Percentiles rank a stretch among this genome's conserved stretches.
Evolutionary conservation across 2,329 filamentous ascomycete genomes (phyloP).

Genomic region (Apiospora malaysiana): DNA sequence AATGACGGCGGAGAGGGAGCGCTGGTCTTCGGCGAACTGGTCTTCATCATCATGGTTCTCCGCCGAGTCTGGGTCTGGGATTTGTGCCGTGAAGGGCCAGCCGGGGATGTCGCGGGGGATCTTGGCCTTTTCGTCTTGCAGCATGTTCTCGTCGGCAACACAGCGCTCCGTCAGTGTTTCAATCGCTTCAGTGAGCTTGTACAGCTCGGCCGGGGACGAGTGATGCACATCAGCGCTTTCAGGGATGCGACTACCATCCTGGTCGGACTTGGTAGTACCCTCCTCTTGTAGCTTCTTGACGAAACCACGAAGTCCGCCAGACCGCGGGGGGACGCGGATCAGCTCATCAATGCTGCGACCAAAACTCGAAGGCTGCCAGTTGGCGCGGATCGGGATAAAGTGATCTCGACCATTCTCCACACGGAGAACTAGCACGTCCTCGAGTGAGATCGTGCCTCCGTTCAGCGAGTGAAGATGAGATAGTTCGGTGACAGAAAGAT

Average conservation of each 20-base stretch:
- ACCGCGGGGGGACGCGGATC: constrained; percentile 74
- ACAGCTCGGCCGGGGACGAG: constrained; percentile 87
- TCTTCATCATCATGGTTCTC: not conserved
- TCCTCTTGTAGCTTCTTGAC: constrained; percentile 37
- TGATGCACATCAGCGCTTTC: constrained; percentile 68
- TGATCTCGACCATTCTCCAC: constrained; percentile 87
- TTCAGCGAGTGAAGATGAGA: constrained; percentile 74
- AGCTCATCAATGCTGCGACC: constrained; percentile 88
- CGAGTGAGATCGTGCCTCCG: constrained; percentile 66
- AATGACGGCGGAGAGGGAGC: constrained; percentile 47
- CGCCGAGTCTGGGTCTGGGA: constrained; percentile 16
- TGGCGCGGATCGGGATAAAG: constrained; percentile 81
- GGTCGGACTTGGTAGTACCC: constrained; percentile 32
- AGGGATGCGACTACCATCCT: constrained; percentile 49
- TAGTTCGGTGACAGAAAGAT: constrained; percentile 69
- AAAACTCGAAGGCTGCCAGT: constrained; percentile 83
- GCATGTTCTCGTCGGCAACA: constrained; percentile 66
- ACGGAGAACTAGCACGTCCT: constrained; percentile 87
- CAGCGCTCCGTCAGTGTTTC: constrained; percentile 62
- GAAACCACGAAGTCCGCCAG: constrained; percentile 72
- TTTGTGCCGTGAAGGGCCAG: constrained; percentile 61
- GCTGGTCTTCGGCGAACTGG: constrained; percentile 35
- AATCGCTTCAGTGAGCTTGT: constrained; percentile 84
- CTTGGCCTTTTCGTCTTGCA: constrained; percentile 54
- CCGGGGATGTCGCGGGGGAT: constrained; percentile 58